Percentiles rank a stretch among this genome's conserved stretches.
phyloP scores from a whole-genome alignment of 2,329 filamentous ascomycete genomes.

The Ambrosiella beaveri region DNA sequence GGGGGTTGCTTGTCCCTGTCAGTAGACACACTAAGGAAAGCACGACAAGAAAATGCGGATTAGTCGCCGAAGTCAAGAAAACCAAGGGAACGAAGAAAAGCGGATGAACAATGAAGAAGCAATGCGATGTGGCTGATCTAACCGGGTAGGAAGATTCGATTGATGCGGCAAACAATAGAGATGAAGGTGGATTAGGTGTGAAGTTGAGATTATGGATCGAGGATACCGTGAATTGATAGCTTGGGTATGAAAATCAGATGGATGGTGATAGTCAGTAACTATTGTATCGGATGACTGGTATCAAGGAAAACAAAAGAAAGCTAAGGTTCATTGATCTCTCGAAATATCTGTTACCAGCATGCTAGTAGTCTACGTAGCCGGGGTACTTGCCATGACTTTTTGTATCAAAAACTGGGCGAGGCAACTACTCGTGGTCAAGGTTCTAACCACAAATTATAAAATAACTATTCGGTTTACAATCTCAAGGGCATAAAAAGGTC shows the following conservation, averaged over 20 bases:
- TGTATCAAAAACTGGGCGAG: too few species aligned
- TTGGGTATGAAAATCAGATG: not conserved
- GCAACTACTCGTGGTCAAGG: too few species aligned
- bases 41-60: not conserved
- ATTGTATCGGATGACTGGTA: not conserved
- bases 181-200: not conserved
- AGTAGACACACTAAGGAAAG: not conserved
- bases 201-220: not conserved
- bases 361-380: too few species aligned
- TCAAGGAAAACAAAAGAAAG: not conserved
- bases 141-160: not conserved
- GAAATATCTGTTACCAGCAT: too few species aligned
- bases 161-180: not conserved
- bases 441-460: too few species aligned
- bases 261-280: not conserved
- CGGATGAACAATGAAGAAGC: not conserved
- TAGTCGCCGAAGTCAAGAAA: not conserved
- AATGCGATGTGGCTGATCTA: not conserved
- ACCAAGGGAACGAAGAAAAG: not conserved
- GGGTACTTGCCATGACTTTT: too few species aligned
- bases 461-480: too few species aligned
- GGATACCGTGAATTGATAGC: not conserved
- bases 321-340: too few species aligned
- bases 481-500: too few species aligned
- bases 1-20: not conserved